Evolutionary conservation across 306 rosid genomes (phyloP).

Genomic region (Citrullus colocynthis): DNA sequence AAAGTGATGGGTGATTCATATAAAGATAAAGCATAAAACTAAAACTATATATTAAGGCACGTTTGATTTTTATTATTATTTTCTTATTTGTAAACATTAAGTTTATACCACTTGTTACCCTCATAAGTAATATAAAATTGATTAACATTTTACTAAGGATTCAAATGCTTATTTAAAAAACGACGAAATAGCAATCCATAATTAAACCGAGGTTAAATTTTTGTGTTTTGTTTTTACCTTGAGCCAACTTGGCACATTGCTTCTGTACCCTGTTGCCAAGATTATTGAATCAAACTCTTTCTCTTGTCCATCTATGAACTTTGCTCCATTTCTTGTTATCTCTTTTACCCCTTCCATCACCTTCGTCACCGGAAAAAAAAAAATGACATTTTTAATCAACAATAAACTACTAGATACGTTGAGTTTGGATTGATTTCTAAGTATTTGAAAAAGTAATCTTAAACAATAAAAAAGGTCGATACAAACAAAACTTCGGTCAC

Average conservation of each 20-base stretch:
- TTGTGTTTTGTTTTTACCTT: constrained; percentile 33
- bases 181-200: too few species aligned
- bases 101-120: too few species aligned
- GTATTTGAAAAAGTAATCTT: too few species aligned
- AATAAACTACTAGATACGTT: too few species aligned
- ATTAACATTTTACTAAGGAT: too few species aligned
- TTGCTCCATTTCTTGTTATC: constrained; percentile 78
- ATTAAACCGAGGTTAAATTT: too few species aligned
- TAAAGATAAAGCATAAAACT: constrained; percentile 41
- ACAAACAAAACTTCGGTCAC: not conserved
- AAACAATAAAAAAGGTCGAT: too few species aligned
- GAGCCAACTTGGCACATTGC: constrained; percentile 96
- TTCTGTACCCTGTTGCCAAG: constrained; percentile 94
- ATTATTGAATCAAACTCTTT: constrained; percentile 79
- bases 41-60: not conserved
- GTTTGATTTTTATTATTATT: too few species aligned
- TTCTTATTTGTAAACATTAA: too few species aligned
- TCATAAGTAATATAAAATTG: too few species aligned
- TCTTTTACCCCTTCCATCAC: constrained; percentile 75
- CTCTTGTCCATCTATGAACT: constrained; percentile 74
- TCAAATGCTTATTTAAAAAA: too few species aligned
- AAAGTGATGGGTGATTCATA: constrained; percentile 44
- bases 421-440: too few species aligned
- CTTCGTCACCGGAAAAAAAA: not conserved
- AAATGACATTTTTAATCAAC: not conserved